phyloP scores from a whole-genome alignment of 805 yeast species.

The Maudiozyma saulgeensis region DNA sequence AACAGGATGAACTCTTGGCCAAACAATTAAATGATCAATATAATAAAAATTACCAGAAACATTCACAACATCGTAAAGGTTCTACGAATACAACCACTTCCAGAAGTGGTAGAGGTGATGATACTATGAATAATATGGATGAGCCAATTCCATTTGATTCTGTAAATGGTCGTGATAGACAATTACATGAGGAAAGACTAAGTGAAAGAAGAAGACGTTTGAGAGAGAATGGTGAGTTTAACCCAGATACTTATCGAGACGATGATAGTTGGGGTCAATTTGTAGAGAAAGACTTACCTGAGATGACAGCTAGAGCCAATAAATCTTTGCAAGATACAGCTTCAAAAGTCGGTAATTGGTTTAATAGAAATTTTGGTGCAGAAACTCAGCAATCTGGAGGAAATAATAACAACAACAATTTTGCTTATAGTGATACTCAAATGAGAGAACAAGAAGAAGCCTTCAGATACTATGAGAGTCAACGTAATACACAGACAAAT shows the following conservation, averaged over 20 bases:
- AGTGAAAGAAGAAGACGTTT: conserved; percentile 20
- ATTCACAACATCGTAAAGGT: conserved; percentile 6
- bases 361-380: conserved; percentile 37
- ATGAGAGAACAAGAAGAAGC: conserved; percentile 13
- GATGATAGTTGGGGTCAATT: conserved; percentile 46
- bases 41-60: conserved; percentile 16
- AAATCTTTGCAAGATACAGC: conserved; percentile 78
- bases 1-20: conserved; percentile 76
- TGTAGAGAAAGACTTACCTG: conserved; percentile 46
- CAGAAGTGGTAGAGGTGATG: neutral
- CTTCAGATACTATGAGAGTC: conserved; percentile 8
- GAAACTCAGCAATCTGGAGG: conserved; percentile 2
- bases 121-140: conserved; percentile 10
- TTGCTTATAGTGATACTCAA: conserved; percentile 2
- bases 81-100: conserved; percentile 8
- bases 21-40: conserved; percentile 66
- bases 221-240: conserved; percentile 11
- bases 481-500: conserved; percentile 4
- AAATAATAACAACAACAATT: neutral
- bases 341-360: conserved; percentile 68
- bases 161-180: conserved; percentile 9
- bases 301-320: conserved; percentile 54
- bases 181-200: conserved; percentile 22
- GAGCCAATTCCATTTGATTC: conserved; percentile 5
- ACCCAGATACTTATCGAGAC: conserved; percentile 30